These are phyloP conservation scores for Byssochlamys sp. DNA, from an alignment of 2,329 filamentous ascomycete species.

Conservation along the genomic window DNA sequence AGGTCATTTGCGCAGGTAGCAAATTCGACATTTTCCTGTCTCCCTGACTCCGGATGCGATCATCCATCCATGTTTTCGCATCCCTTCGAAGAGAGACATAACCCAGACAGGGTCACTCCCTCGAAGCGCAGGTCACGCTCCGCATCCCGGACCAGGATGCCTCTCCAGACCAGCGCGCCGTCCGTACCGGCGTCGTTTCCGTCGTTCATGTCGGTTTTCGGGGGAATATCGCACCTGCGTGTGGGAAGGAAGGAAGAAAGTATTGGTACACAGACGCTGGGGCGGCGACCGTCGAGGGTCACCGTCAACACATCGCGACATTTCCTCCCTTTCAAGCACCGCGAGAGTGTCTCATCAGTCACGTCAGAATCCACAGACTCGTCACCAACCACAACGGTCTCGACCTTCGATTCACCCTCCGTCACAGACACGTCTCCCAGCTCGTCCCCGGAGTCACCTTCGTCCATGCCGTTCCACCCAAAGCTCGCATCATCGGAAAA, in stretches of 20 bases:
- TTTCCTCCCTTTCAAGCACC: slow-evolving; percentile 27
- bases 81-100: slow-evolving; percentile 15
- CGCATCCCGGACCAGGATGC: slow-evolving; percentile 22
- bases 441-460: slow-evolving; percentile 82
- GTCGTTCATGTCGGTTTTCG: slow-evolving; percentile 46
- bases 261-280: slow-evolving; percentile 15
- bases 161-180: slow-evolving; percentile 31
- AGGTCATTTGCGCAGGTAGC: slow-evolving; percentile 35
- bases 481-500: slow-evolving; percentile 24
- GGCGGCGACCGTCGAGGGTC: slow-evolving; percentile 17
- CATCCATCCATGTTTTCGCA: slow-evolving; percentile 15
- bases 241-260: slow-evolving; percentile 20
- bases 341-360: slow-evolving; percentile 35
- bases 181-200: slow-evolving; percentile 39
- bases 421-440: slow-evolving; percentile 84
- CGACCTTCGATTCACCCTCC: slow-evolving; percentile 82
- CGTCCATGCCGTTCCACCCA: slow-evolving; percentile 54
- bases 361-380: slow-evolving; percentile 80
- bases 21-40: slow-evolving; percentile 21
- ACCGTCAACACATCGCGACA: slow-evolving; percentile 17
- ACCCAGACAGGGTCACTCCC: slow-evolving; percentile 19
- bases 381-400: slow-evolving; percentile 87
- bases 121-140: slow-evolving; percentile 21
- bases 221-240: slow-evolving; percentile 22
- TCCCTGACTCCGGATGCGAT: slow-evolving; percentile 20